Base-by-base conservation (phyloP, 2,329 filamentous ascomycete genomes). In the Penicillium hordei region DNA sequence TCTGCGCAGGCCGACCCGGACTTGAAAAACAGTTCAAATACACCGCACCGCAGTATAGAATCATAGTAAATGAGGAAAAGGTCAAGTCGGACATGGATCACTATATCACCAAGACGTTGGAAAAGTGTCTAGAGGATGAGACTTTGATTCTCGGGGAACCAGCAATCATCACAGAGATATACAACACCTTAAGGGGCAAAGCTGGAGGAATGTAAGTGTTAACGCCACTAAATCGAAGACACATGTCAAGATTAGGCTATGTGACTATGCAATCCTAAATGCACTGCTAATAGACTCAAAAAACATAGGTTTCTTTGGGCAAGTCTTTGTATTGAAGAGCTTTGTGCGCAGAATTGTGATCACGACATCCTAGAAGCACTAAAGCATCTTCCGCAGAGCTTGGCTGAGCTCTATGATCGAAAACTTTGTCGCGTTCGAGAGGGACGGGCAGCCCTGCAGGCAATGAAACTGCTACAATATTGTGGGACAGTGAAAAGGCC, bases 221-320 rank as follows among this genome's bases (percentile, higher is more conserved):
- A 25, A 39, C 3, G 9, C 42, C 9, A 2, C 25, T 10, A 19
- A 4, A 13, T 7, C 25, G 5, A 13, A 29, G 17, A 13, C 5
- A 19, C 13, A 8, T 29, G 9, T 29, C 10, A 27, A 8, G 10
- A 3, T 19, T 8, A 19, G n/a, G 10, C 25, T 8, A 8, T 19
- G 7, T 19, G 3, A 29, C n/a, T 21, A 45, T 6, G 8, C 9
- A 31, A 8, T 31, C 17, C 1, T 8, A 13, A 19, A 13, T 45
- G 3, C 9, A 8, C 8, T n/a, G 27, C 25, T 45, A 5, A 42
- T 19, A 13, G 5, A 33, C 2, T 5, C 0, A 19, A 19, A 52
- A 52, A 43, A 49, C 8, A 21, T 19, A 45, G 64, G 64, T 64
- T 66, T 36, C 63, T 66, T 12, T 66, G 61, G 63, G 49, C 52